A percentile compares a stretch with the other conserved stretches of the same genome.
phyloP scores from a whole-genome alignment of 1,284 basidiomycete genomes.

The Ceratorhiza oryzae-sativae region DNA sequence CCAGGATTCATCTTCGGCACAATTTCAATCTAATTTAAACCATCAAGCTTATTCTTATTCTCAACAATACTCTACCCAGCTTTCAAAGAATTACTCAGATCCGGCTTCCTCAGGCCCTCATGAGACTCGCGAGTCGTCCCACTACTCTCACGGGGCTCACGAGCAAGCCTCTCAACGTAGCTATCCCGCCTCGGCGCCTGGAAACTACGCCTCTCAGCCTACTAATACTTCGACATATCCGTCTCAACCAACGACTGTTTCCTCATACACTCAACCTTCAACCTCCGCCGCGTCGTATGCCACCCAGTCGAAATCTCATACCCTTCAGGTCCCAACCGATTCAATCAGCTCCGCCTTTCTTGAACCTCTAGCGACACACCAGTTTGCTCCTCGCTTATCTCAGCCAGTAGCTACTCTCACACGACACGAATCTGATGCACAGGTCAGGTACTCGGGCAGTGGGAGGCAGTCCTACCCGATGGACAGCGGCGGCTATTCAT shows the following conservation, averaged over 20 bases:
- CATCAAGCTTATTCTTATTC: slow-evolving; percentile 30
- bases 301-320: slow-evolving; percentile 17
- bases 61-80: slow-evolving; percentile 10
- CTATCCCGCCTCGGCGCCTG: not conserved
- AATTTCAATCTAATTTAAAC: slow-evolving; percentile 39
- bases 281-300: slow-evolving; percentile 17
- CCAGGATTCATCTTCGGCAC: slow-evolving; percentile 19
- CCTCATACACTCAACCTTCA: slow-evolving; percentile 23
- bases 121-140: not conserved
- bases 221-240: not conserved
- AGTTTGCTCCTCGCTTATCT: slow-evolving; percentile 34
- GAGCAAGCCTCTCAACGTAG: slow-evolving; percentile 6
- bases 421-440: slow-evolving; percentile 26
- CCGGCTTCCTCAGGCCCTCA: slow-evolving; percentile 9
- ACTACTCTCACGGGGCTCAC: not conserved
- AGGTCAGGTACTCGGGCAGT: slow-evolving; percentile 1
- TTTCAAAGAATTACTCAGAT: slow-evolving; percentile 22
- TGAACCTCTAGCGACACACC: slow-evolving; percentile 29
- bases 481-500: slow-evolving; percentile 1
- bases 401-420: slow-evolving; percentile 30
- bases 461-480: not conserved
- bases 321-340: slow-evolving; percentile 10
- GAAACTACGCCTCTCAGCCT: slow-evolving; percentile 11
- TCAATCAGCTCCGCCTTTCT: slow-evolving; percentile 20
- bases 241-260: not conserved